phyloP scores from a whole-genome alignment of 306 rosid genomes.

The Hippophae tibetana region DNA sequence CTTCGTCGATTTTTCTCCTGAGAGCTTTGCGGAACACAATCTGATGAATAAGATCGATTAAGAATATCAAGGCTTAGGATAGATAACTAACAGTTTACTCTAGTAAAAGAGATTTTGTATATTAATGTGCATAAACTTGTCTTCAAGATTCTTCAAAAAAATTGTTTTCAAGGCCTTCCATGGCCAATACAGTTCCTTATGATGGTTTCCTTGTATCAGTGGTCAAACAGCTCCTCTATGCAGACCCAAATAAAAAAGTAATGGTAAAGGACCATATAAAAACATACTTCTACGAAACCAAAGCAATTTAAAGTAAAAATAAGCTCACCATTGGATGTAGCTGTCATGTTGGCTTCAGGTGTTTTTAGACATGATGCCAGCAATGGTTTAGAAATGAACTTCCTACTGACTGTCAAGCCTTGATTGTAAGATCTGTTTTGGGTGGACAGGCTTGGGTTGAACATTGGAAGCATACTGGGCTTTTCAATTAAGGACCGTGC shows the following conservation, averaged over 20 bases:
- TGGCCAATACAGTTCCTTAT: too few species aligned
- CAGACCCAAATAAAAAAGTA: not conserved
- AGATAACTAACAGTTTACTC: not conserved
- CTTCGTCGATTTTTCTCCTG: conserved; percentile 37
- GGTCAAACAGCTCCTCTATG: too few species aligned
- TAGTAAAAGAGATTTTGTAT: not conserved
- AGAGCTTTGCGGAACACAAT: conserved; percentile 30
- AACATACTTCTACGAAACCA: not conserved
- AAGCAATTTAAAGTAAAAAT: not conserved
- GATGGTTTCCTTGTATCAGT: too few species aligned
- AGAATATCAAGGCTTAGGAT: conserved; percentile 11
- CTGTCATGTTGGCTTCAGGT: conserved; percentile 41
- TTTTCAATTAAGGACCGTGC: conserved; percentile 45
- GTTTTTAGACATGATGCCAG: conserved; percentile 48
- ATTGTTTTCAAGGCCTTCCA: too few species aligned
- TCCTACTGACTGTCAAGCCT: conserved; percentile 34
- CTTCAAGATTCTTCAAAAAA: too few species aligned
- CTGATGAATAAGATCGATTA: conserved; percentile 34
- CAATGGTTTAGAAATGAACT: conserved; percentile 33
- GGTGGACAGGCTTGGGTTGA: conserved; percentile 28
- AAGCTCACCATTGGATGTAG: conserved; percentile 52
- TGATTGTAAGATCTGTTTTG: conserved; percentile 30
- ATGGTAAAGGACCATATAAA: not conserved
- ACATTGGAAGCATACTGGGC: conserved; percentile 35
- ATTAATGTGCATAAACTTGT: not conserved